Conservation (phyloP, 192 early-diverging fungal genomes). For the Podila verticillata region DNA sequence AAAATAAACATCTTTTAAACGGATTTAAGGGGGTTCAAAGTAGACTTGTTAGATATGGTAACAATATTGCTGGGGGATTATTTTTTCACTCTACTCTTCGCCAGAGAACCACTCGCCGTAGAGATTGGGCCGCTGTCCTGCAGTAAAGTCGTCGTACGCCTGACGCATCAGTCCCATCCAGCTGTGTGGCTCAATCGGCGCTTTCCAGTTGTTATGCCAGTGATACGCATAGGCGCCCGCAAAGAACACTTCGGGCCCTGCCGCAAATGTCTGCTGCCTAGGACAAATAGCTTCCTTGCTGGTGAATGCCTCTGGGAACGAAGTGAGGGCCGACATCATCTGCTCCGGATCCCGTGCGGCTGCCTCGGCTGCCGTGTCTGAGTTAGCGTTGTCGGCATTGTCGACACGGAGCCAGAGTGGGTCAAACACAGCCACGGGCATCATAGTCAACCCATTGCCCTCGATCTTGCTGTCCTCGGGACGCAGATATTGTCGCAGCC, state of each 20-base stretch:
- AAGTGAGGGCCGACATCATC: conserved; percentile 23
- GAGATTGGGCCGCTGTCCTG: conserved; percentile 29
- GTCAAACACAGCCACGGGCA: conserved; percentile 45
- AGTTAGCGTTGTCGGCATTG: conserved; percentile 2
- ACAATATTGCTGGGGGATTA: not conserved
- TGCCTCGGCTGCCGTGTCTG: not conserved
- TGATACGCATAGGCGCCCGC: conserved; percentile 47
- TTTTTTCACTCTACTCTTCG: not conserved
- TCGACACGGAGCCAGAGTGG: conserved; percentile 49
- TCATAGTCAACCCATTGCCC: conserved; percentile 39
- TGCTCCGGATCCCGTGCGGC: conserved; percentile 3
- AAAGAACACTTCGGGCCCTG: conserved; percentile 41
- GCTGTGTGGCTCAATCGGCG: conserved; percentile 21
- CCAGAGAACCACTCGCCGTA: conserved; percentile 48
- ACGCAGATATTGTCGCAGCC: conserved; percentile 30
- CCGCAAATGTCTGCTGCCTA: conserved; percentile 9
- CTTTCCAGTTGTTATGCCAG: conserved; percentile 52
- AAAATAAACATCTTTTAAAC: not conserved
- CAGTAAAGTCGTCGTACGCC: conserved; percentile 42
- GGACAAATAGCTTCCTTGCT: conserved; percentile 22
- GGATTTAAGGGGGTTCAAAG: not conserved
- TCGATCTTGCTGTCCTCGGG: conserved; percentile 17
- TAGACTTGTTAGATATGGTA: too few relatives aligned
- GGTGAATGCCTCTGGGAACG: conserved; percentile 27
- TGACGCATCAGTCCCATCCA: conserved; percentile 47